A percentile compares a stretch with the other conserved stretches of the same genome.
Evolutionary conservation across 768 basidiomycete genomes (phyloP).

Genomic region (Clitopilus hobsonii): DNA sequence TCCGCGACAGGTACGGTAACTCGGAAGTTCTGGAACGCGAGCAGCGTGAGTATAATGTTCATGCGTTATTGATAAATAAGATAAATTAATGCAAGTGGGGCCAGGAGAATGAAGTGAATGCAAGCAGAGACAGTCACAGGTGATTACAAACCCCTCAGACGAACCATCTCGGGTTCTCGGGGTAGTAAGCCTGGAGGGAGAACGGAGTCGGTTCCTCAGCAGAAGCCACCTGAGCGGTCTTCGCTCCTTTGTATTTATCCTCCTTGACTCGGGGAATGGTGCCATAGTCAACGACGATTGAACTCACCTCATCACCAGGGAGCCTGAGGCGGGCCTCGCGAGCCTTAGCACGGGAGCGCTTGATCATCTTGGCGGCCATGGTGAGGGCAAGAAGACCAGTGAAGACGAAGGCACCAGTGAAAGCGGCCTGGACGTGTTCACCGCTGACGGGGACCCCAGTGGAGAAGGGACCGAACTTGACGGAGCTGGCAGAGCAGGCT

Average conservation of each 20-base stretch:
- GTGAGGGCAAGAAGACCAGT: slow-evolving; percentile 34
- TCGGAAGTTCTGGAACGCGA: slow-evolving; percentile 14
- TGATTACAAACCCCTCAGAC: slow-evolving; percentile 17
- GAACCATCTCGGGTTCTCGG: slow-evolving; percentile 32
- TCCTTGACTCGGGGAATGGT: slow-evolving; percentile 21
- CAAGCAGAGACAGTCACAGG: slow-evolving; percentile 3
- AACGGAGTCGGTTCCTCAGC: slow-evolving; percentile 10
- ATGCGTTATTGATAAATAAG: background rate
- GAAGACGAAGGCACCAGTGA: slow-evolving; percentile 32
- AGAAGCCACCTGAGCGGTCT: background rate
- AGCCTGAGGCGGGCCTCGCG: slow-evolving; percentile 35
- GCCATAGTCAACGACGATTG: slow-evolving; percentile 33
- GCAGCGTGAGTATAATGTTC: slow-evolving; percentile 2
- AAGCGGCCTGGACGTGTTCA: slow-evolving; percentile 21
- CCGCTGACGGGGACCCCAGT: slow-evolving; percentile 12
- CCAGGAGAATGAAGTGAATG: background rate
- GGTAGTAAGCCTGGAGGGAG: slow-evolving; percentile 19
- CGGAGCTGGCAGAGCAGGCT: slow-evolving; percentile 31
- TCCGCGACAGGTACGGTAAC: slow-evolving; percentile 10
- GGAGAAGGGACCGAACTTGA: slow-evolving; percentile 19
- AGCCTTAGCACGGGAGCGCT: slow-evolving; percentile 33
- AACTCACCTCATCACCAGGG: slow-evolving; percentile 46
- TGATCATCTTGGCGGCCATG: slow-evolving; percentile 30
- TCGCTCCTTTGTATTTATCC: slow-evolving; percentile 13
- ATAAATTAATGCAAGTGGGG: background rate